Conservation (phyloP, 495 filamentous ascomycete genomes). For the Pyronema domesticum region DNA sequence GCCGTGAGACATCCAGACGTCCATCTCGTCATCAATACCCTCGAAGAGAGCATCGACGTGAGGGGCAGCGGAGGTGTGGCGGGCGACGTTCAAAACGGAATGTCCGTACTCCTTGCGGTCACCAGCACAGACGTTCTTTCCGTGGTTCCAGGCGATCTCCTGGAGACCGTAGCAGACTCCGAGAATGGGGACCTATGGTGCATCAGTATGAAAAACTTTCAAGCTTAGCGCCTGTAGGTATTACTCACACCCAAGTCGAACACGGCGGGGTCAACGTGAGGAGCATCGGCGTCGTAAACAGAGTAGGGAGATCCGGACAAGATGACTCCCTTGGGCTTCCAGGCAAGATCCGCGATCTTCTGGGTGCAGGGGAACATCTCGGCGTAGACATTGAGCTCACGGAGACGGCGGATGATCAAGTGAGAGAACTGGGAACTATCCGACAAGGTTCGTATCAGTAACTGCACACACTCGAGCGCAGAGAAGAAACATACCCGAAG, state of each 20-base stretch:
- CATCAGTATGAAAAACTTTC: background rate
- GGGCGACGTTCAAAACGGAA: slow-evolving; percentile 36
- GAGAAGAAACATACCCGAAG: slow-evolving; percentile 21
- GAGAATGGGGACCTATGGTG: slow-evolving; percentile 40
- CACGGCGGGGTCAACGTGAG: slow-evolving; percentile 59
- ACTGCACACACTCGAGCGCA: background rate
- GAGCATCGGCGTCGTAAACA: slow-evolving; percentile 55
- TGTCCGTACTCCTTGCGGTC: slow-evolving; percentile 57
- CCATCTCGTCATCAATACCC: slow-evolving; percentile 44
- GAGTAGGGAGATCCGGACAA: slow-evolving; percentile 60
- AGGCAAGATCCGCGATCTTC: slow-evolving; percentile 60
- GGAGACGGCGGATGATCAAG: slow-evolving; percentile 57
- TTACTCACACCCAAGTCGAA: slow-evolving; percentile 45
- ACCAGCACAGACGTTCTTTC: slow-evolving; percentile 56
- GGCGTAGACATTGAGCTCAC: slow-evolving; percentile 67
- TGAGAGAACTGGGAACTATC: slow-evolving; percentile 45
- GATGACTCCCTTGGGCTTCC: slow-evolving; percentile 66
- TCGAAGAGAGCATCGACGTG: slow-evolving; percentile 59
- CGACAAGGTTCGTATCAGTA: background rate
- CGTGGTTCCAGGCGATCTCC: slow-evolving; percentile 61
- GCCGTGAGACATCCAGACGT: slow-evolving; percentile 75
- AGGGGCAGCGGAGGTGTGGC: slow-evolving; percentile 30
- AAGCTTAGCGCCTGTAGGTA: background rate
- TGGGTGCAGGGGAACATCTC: slow-evolving; percentile 90
- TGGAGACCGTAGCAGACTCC: slow-evolving; percentile 71